These are phyloP conservation scores for Panaeolus cyanescens DNA, from an alignment of 768 basidiomycete species.

Conservation along the genomic window DNA sequence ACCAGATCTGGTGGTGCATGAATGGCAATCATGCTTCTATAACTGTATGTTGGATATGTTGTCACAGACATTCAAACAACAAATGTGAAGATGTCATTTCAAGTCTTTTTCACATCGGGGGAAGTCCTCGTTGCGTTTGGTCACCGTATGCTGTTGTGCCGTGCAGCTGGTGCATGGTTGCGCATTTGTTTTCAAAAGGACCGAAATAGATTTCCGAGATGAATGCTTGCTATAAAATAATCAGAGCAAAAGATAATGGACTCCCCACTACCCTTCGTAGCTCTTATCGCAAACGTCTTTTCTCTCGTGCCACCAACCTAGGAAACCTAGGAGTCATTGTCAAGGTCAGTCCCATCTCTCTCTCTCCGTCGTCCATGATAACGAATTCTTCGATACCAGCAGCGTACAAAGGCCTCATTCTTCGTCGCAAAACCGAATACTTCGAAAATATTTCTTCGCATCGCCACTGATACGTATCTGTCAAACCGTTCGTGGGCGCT, in stretches of 20 bases:
- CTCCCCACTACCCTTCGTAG: background rate
- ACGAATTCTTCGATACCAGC: background rate
- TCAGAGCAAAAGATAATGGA: background rate
- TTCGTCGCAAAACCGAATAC: background rate
- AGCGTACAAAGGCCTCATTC: background rate
- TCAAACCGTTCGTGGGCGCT: background rate
- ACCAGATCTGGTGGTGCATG: background rate
- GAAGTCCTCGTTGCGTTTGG: constrained; percentile 2
- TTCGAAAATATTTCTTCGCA: background rate
- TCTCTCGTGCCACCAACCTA: background rate
- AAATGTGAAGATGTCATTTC: constrained; percentile 3
- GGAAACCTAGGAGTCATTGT: background rate
- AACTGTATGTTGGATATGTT: background rate
- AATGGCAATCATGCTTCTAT: constrained; percentile 1
- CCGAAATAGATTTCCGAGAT: constrained; percentile 2
- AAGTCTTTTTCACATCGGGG: background rate
- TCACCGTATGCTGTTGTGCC: constrained; percentile 2
- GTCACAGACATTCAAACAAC: constrained; percentile 2
- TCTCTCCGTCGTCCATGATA: background rate
- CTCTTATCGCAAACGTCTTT: background rate
- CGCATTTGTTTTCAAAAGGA: background rate
- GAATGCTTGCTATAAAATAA: background rate
- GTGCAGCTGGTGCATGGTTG: background rate
- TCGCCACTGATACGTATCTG: background rate
- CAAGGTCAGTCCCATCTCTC: background rate